These are phyloP conservation scores for Aspergillus flavus DNA, from an alignment of 2,329 filamentous ascomycete species.

Conservation along the genomic window DNA sequence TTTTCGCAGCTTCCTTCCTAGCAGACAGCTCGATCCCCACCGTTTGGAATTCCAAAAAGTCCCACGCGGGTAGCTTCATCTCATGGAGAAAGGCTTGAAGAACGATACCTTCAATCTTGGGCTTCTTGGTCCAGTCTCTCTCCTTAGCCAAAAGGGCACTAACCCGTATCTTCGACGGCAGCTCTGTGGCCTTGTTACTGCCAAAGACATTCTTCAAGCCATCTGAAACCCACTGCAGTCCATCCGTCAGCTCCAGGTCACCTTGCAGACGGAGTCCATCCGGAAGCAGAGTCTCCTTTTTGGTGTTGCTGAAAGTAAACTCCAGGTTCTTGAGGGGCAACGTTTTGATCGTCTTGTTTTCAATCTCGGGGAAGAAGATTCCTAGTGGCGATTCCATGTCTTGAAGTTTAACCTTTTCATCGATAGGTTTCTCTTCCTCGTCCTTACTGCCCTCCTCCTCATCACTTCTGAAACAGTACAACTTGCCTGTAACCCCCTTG, in stretches of 20 bases:
- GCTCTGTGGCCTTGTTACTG: background rate
- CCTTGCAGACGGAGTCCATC: background rate
- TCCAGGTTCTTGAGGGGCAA: background rate
- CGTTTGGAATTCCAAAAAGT: background rate
- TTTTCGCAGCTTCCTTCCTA: background rate
- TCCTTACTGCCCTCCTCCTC: background rate
- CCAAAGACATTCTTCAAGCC: background rate
- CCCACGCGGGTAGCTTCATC: background rate
- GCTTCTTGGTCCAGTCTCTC: background rate
- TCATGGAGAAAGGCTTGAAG: background rate
- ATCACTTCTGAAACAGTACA: background rate
- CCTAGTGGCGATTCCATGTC: background rate
- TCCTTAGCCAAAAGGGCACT: background rate
- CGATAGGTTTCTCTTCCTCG: background rate
- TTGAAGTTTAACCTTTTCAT: background rate
- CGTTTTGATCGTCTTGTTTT: background rate
- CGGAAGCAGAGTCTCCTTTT: background rate
- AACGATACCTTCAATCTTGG: background rate
- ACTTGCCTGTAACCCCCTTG: background rate
- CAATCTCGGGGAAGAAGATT: background rate
- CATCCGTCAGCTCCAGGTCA: background rate
- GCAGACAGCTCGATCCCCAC: background rate
- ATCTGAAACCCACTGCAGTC: background rate
- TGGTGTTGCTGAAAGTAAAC: background rate
- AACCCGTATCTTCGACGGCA: background rate